Percentiles rank a stretch among this genome's conserved stretches.
These are phyloP conservation scores for Wallacemonas sp. DNA, from an alignment of 208 protist genomes.

Conservation along the genomic window DNA sequence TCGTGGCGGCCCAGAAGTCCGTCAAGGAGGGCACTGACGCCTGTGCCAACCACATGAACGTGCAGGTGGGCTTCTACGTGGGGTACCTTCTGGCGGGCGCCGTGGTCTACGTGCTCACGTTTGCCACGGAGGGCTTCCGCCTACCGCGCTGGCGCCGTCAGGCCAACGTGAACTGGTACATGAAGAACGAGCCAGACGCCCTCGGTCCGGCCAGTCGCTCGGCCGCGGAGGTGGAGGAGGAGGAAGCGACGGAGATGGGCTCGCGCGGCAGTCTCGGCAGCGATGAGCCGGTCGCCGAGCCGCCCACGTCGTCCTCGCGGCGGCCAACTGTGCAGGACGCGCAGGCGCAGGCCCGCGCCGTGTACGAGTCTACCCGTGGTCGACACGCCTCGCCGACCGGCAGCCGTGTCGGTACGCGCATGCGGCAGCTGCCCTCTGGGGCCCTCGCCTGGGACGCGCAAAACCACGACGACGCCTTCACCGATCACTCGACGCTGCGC, in stretches of 20 bases:
- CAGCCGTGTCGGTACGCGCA: constrained; percentile 12
- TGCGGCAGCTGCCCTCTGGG: constrained; percentile 11
- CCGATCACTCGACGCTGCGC: constrained; percentile 3
- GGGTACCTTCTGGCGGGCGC: constrained; percentile 42
- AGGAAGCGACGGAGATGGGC: constrained; percentile 5
- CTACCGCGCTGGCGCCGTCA: constrained; percentile 55
- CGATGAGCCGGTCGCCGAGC: constrained; percentile 1
- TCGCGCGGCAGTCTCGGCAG: constrained; percentile 1
- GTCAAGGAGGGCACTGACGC: constrained; percentile 1
- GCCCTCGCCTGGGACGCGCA: constrained; percentile 14
- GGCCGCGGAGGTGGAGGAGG: not conserved
- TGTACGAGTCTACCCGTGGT: constrained; percentile 2
- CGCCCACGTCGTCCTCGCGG: not conserved
- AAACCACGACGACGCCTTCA: constrained; percentile 8
- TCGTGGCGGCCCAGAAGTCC: constrained; percentile 26
- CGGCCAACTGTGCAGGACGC: not conserved
- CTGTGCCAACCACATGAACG: constrained; percentile 45
- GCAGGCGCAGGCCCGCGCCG: not conserved
- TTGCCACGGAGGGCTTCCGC: constrained; percentile 59
- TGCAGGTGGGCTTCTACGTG: constrained; percentile 48
- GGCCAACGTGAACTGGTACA: constrained; percentile 36
- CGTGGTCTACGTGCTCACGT: constrained; percentile 46
- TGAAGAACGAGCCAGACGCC: constrained; percentile 12
- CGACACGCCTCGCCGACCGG: constrained; percentile 5
- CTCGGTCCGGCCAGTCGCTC: not conserved